Conservation (phyloP, 192 early-diverging fungal species). For the Dissophora ornata region DNA sequence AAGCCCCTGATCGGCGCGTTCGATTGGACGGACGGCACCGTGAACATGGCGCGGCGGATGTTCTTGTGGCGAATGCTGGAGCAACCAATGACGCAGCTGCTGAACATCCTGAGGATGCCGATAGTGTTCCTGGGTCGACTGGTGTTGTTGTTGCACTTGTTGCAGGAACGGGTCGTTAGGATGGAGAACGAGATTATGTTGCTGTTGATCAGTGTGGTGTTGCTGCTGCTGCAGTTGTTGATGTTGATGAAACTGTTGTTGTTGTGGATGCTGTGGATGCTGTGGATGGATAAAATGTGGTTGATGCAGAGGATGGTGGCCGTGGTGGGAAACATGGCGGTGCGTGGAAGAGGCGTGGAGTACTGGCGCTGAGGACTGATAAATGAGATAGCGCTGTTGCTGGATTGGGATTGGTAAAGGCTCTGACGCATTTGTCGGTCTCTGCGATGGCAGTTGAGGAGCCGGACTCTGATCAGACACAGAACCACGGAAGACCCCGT, state of each 20-base stretch:
- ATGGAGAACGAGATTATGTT: neutral
- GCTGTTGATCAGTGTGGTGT: neutral
- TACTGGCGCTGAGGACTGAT: too few species aligned
- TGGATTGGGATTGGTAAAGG: too few species aligned
- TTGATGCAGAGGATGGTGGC: constrained; percentile 2
- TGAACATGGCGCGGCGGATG: neutral
- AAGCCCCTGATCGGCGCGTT: too few species aligned
- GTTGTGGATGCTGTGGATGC: neutral
- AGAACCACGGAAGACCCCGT: too few species aligned
- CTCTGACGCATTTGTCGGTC: too few species aligned
- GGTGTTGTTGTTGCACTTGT: too few species aligned
- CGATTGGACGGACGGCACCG: neutral
- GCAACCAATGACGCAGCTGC: too few species aligned
- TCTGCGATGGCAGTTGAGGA: too few species aligned
- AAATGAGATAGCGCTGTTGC: neutral
- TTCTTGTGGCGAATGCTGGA: neutral
- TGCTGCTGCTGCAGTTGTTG: neutral
- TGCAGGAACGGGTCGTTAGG: too few species aligned
- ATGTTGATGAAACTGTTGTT: neutral
- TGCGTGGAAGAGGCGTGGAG: neutral
- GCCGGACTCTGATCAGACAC: neutral
- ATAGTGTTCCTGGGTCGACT: too few species aligned
- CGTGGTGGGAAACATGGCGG: neutral
- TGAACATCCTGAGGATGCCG: too few species aligned
- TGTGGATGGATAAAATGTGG: constrained; percentile 1